These are phyloP conservation scores for Streptanthus diversifolius DNA, from an alignment of 345 rosid species.

Conservation along the genomic window DNA sequence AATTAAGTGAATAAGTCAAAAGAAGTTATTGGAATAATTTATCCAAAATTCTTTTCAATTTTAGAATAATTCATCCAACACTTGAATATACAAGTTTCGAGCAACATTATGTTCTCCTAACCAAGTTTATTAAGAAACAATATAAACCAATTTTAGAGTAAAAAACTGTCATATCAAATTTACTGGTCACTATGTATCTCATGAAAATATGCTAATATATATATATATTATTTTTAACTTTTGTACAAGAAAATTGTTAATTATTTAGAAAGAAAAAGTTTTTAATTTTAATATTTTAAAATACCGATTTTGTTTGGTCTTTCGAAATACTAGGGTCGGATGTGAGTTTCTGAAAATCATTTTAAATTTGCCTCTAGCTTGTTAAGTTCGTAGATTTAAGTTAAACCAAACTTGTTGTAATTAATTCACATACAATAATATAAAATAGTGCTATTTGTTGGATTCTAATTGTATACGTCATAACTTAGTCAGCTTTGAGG, in stretches of 20 bases:
- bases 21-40: not conserved
- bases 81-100: not conserved
- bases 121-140: not conserved
- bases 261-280: not conserved
- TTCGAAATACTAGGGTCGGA: too few relatives aligned
- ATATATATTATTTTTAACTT: not conserved
- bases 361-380: too few relatives aligned
- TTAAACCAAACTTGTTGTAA: too few relatives aligned
- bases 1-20: constrained; percentile 22
- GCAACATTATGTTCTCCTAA: not conserved
- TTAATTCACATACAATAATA: too few relatives aligned
- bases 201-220: not conserved
- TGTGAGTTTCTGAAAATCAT: too few relatives aligned
- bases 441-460: too few relatives aligned
- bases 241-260: not conserved
- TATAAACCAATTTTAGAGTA: not conserved
- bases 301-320: not conserved
- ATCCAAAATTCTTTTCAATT: not conserved
- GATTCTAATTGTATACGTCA: not conserved
- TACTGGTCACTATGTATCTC: not conserved
- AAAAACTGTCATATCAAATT: not conserved
- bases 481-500: not conserved
- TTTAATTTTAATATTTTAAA: too few relatives aligned
- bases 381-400: too few relatives aligned
- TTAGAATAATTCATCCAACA: not conserved